Conservation (phyloP, 2,329 filamentous ascomycete species). For the Xylariaceae sp. region DNA sequence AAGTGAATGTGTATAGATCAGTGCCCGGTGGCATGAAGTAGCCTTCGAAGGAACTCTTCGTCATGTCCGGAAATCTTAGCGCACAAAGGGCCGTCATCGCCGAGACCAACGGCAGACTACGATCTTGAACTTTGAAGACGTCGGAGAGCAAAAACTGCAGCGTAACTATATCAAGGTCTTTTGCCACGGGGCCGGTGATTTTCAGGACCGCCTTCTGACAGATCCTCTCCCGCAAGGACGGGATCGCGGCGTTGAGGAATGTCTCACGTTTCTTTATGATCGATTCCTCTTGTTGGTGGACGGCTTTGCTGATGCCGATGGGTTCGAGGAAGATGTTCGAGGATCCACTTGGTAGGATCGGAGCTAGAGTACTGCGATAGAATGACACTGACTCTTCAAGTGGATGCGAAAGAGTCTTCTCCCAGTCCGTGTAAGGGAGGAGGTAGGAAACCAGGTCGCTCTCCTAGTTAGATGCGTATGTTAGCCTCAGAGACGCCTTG, state of each 20-base stretch:
- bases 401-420: too few species aligned
- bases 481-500: too few species aligned
- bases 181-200: not conserved
- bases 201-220: slow-evolving; percentile 1
- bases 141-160: not conserved
- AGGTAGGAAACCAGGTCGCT: too few species aligned
- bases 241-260: not conserved
- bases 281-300: not conserved
- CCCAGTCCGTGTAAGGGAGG: too few species aligned
- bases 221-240: not conserved
- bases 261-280: not conserved
- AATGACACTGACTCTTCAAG: too few species aligned
- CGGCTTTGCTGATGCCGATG: not conserved
- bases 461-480: too few species aligned
- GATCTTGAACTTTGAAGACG: not conserved
- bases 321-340: too few species aligned
- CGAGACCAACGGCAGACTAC: not conserved
- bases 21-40: not conserved
- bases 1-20: not conserved
- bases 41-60: not conserved
- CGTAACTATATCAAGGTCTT: not conserved
- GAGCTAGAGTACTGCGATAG: too few species aligned
- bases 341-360: too few species aligned
- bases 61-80: not conserved
- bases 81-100: not conserved